Base-by-base conservation (phyloP, 2,329 filamentous ascomycete genomes). In the Graphilbum fragrans region DNA sequence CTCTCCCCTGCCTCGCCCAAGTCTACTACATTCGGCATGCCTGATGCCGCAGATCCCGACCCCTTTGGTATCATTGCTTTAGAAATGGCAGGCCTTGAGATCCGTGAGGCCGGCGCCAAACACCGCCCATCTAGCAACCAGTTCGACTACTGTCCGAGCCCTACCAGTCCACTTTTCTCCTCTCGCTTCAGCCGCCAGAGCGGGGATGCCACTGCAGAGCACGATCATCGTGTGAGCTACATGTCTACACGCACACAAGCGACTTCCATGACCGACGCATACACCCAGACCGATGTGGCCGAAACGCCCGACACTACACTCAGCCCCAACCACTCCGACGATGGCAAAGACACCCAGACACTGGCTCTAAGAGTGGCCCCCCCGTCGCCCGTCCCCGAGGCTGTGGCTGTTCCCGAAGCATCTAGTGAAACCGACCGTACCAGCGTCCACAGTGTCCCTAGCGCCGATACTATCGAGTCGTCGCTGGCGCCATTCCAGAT, bases 51-150 rank as follows among this genome's bases (percentile, higher is more conserved):
- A 41, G 90, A 96, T 52, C 87, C 88, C 0, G 90, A 96, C 57
- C 90, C 90, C 1, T 96, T 85, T 55, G 90, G 90, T 20, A 83
- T 95, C 21, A 73, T 88, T 48, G 88, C 90, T 8, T 64, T 96
- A n/a, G 86, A 94, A 56, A 81, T 86, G 65, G 84, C 87, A 46
- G 90, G 90, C 3, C 66, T 95, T 42, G 85, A 90, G 52, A 92
- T 96, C 49, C 76, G 84, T 40, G 88, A 95, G 63, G 88, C 88
- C n/a, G 87, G 86, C 27, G 82, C 80, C 3, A 75, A 78, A 38
- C 68, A 75, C 41, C 70, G 86, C 42, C 86, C 87, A 3, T 69
- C 74, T 20, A 86, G 81, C 63, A 86, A 81, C 44, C 76, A 82
- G 50, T 93, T 95, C 57, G 85, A 90, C 54, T 92, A 85, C 59